Evolutionary conservation across 306 rosid species (phyloP), one percentile per base, ranked within the genome.

Genomic region (Vicia villosa): DNA sequence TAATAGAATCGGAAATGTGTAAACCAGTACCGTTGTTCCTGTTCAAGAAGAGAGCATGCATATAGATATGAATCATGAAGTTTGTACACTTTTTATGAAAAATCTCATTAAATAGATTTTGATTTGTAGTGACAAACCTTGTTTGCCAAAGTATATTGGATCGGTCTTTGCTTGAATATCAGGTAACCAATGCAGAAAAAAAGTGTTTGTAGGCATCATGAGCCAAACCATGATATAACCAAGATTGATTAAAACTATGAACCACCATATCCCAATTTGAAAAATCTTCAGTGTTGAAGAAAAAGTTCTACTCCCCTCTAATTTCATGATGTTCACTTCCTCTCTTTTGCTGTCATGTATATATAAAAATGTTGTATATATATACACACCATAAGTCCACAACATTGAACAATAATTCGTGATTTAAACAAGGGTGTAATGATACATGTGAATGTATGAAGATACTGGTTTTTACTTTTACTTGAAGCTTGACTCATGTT

Each of bases 161-260:
- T 80, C 80, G 17, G 84, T 62, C 72, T 83, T 85, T 46, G 81
- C 68, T 70, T 32, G 61, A 71, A 85, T 78, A 5, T 46, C 14
- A 66, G 83, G 86, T 19, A 73, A 12, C 86, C 87, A 85, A 11
- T 71, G 65, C 6, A 74, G 43, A 64, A 66, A 78, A 68, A 69
- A 84, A 3, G 69, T 80, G 61, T 80, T 70, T 21, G 92, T 82
- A 32, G 87, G 89, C 84, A 75, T 73, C 80, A 84, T 77, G 55
- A 78, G 58, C 86, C 81, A 84, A 70, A 87, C 45, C 74, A 84
- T 22, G 5, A 62, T 10, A 63, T 78, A 82, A 5, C 89, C 92
- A 73, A 76, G 17, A 70, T 55, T 82, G 6, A 82, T 70, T 47
- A 82, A 26, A 79, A 78, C 38, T 47, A 79, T 20, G 54, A 82